phyloP scores from a whole-genome alignment of 2,329 filamentous ascomycete species.

The Penicillium sp. region DNA sequence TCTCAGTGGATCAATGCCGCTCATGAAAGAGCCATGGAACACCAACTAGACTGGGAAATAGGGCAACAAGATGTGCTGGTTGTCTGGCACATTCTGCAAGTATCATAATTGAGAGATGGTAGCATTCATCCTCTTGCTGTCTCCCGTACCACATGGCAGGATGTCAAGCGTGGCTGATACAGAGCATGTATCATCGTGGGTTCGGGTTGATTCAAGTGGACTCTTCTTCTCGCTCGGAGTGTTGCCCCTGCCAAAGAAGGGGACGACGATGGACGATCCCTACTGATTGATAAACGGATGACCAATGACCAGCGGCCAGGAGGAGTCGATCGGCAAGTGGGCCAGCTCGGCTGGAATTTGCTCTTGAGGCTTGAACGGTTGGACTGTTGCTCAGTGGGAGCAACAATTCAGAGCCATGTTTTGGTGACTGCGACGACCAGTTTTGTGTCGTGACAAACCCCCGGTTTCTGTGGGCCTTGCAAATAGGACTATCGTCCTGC shows the following conservation, averaged over 20 bases:
- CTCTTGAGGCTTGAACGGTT: constrained; percentile 1
- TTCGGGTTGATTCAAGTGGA: constrained; percentile 6
- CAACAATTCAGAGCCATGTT: neutral
- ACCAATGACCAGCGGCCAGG: constrained; percentile 1
- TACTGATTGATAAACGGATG: constrained; percentile 19
- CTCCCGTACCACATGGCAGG: constrained; percentile 6
- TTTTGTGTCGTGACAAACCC: neutral
- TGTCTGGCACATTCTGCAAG: neutral
- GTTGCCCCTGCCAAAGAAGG: constrained; percentile 1
- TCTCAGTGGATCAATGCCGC: constrained; percentile 5
- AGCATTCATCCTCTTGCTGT: neutral
- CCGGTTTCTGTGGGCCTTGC: neutral
- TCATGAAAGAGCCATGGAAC: neutral
- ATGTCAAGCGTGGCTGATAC: constrained; percentile 13
- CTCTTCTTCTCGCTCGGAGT: neutral
- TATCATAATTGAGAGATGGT: neutral
- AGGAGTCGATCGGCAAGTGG: constrained; percentile 12
- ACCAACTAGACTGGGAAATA: constrained; percentile 1
- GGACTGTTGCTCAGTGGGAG: neutral
- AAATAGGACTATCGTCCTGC: neutral
- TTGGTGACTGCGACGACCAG: neutral
- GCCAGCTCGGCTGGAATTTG: constrained; percentile 7
- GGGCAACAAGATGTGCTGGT: neutral
- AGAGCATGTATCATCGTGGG: constrained; percentile 13
- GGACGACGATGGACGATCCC: constrained; percentile 4